phyloP scores from a whole-genome alignment of 116 monocot genomes.

The Trichopus zeylanicus region DNA sequence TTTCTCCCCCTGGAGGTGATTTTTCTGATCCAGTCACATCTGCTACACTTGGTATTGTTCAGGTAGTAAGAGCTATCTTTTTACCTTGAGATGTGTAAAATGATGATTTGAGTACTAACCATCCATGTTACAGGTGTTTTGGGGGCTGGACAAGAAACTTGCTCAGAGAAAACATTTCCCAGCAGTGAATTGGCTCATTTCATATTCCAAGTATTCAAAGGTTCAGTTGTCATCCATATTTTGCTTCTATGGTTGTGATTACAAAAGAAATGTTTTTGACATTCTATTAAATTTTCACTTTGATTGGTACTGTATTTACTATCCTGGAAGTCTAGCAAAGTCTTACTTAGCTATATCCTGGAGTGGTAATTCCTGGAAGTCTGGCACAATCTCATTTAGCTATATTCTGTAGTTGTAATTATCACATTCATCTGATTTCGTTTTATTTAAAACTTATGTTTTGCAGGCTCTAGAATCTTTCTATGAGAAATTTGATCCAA shows the following conservation, averaged over 20 bases:
- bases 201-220: constrained; percentile 95
- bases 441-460: not conserved
- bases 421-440: not conserved
- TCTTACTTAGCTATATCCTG: too few species aligned
- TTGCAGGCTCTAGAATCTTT: constrained; percentile 90
- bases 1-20: constrained; percentile 99
- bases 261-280: not conserved
- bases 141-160: constrained; percentile 99
- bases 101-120: not conserved
- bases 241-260: not conserved
- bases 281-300: too few species aligned
- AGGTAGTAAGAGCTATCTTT: constrained; percentile 43
- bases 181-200: constrained; percentile 98
- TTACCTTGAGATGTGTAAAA: not conserved
- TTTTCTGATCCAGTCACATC: constrained; percentile 99
- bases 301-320: too few species aligned
- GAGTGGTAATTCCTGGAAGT: too few species aligned
- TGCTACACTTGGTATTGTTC: constrained; percentile 97
- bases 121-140: constrained; percentile 66
- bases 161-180: constrained; percentile 99
- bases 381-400: too few species aligned
- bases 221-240: constrained; percentile 17
- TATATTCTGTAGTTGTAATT: too few species aligned
- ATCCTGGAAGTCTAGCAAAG: too few species aligned
- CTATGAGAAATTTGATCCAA: constrained; percentile 95